Percentiles rank a stretch among this genome's conserved stretches.
Evolutionary conservation across 2,329 filamentous ascomycete genomes (phyloP).

Genomic region (Trichoderma pleuroti): DNA sequence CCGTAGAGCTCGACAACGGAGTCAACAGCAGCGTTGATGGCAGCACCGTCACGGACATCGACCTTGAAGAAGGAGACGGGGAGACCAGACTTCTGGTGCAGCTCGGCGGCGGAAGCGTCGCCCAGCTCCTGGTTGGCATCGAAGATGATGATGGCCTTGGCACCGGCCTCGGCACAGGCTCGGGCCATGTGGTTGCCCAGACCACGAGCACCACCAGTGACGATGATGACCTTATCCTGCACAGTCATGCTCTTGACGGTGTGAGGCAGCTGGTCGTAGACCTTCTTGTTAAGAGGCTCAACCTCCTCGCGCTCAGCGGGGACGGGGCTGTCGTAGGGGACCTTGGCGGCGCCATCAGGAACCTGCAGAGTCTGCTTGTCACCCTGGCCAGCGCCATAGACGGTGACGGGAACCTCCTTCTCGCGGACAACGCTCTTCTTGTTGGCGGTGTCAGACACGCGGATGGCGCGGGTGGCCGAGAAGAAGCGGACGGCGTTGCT

Average conservation of each 20-base stretch:
- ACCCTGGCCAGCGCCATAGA: conserved; percentile 47
- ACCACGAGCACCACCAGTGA: conserved; percentile 73
- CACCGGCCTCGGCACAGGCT: conserved; percentile 71
- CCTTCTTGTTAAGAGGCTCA: conserved; percentile 49
- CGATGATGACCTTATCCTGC: conserved; percentile 65
- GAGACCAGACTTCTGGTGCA: conserved; percentile 68
- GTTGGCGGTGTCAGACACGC: conserved; percentile 38
- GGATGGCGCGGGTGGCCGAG: conserved; percentile 30
- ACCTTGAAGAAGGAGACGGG: conserved; percentile 76
- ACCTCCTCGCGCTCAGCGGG: conserved; percentile 46
- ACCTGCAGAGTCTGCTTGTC: conserved; percentile 57
- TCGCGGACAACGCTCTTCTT: conserved; percentile 54
- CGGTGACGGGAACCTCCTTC: conserved; percentile 55
- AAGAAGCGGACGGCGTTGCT: conserved; percentile 32
- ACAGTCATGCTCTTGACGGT: conserved; percentile 68
- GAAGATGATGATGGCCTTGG: conserved; percentile 70
- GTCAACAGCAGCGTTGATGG: conserved; percentile 66
- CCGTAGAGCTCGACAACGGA: conserved; percentile 65
- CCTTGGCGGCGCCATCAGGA: conserved; percentile 38
- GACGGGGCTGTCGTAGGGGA: conserved; percentile 40
- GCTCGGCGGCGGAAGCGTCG: conserved; percentile 64
- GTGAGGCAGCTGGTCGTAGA: conserved; percentile 55
- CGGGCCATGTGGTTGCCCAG: conserved; percentile 77
- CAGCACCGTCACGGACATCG: conserved; percentile 68
- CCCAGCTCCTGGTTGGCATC: conserved; percentile 74